A percentile compares a stretch with the other conserved stretches of the same genome.
These are phyloP conservation scores for Rachicladosporium sp. DNA, from an alignment of 2,329 filamentous ascomycete genomes.

Conservation along the genomic window DNA sequence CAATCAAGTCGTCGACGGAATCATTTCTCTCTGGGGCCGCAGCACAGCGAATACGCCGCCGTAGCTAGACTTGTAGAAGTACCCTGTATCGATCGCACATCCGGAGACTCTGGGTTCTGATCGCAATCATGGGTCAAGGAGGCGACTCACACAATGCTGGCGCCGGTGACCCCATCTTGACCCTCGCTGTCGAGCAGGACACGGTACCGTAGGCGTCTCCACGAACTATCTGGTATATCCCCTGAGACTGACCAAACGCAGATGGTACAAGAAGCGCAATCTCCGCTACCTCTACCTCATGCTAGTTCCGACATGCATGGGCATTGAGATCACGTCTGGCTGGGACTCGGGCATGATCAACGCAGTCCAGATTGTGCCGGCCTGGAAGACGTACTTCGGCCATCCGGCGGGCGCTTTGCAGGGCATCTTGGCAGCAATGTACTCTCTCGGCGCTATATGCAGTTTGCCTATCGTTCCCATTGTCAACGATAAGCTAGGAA, in stretches of 20 bases:
- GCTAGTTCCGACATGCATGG: slow-evolving; percentile 49
- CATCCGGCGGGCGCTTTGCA: slow-evolving; percentile 32
- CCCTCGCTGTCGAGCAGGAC: slow-evolving; percentile 26
- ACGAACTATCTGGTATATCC: too few species aligned
- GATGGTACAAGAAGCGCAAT: slow-evolving; percentile 49
- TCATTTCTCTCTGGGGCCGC: too few species aligned
- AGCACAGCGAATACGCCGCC: too few species aligned
- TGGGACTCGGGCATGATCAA: slow-evolving; percentile 40
- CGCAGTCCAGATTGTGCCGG: slow-evolving; percentile 8
- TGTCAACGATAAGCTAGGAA: slow-evolving; percentile 43
- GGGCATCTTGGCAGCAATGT: slow-evolving; percentile 47
- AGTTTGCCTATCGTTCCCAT: slow-evolving; percentile 46
- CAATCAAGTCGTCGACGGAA: too few species aligned
- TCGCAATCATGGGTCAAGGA: too few species aligned
- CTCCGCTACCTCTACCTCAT: slow-evolving; percentile 44
- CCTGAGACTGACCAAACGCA: too few species aligned
- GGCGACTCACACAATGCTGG: slow-evolving; percentile 1
- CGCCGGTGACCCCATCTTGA: slow-evolving; percentile 12
- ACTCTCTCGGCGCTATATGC: slow-evolving; percentile 47
- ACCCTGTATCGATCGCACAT: too few species aligned
- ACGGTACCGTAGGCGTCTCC: slow-evolving; percentile 17
- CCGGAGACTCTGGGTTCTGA: too few species aligned
- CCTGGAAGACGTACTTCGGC: slow-evolving; percentile 27
- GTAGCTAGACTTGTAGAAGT: too few species aligned
- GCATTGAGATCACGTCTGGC: slow-evolving; percentile 50